A percentile compares a stretch with the other conserved stretches of the same genome.
These are phyloP conservation scores for Sphagnurus paluster DNA, from an alignment of 1,284 basidiomycete species.

Conservation along the genomic window DNA sequence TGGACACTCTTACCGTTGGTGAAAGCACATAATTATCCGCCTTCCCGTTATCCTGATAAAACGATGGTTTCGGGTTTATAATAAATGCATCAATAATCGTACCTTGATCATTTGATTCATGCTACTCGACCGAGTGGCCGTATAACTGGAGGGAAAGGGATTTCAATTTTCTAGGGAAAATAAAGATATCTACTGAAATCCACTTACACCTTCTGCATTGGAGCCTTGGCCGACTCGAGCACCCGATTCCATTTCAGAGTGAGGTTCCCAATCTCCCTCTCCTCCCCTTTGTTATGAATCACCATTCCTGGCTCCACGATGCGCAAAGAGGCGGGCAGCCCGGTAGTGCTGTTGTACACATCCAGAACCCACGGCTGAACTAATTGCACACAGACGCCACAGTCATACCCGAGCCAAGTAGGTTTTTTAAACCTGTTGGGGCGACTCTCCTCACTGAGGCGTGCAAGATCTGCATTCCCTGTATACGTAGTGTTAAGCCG, in stretches of 20 bases:
- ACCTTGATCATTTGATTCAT: slow-evolving; percentile 41
- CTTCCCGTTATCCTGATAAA: slow-evolving; percentile 37
- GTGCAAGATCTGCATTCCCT: slow-evolving; percentile 33
- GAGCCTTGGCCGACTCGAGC: slow-evolving; percentile 29
- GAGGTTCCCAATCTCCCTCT: slow-evolving; percentile 16
- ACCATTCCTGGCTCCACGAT: slow-evolving; percentile 29
- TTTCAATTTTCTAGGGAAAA: too few species aligned
- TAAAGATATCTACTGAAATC: too few species aligned
- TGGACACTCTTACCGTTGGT: slow-evolving; percentile 38
- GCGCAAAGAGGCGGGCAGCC: slow-evolving; percentile 27
- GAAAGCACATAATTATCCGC: slow-evolving; percentile 40
- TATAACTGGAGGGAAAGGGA: slow-evolving; percentile 18
- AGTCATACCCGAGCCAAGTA: slow-evolving; percentile 39
- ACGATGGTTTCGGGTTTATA: neutral
- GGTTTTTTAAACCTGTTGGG: slow-evolving; percentile 27
- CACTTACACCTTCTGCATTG: slow-evolving; percentile 26
- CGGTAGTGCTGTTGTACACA: slow-evolving; percentile 35
- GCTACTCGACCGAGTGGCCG: slow-evolving; percentile 37
- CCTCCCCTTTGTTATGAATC: slow-evolving; percentile 21
- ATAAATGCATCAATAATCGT: neutral
- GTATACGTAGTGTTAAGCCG: slow-evolving; percentile 39
- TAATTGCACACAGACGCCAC: slow-evolving; percentile 38
- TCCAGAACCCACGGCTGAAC: slow-evolving; percentile 45
- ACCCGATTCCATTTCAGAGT: slow-evolving; percentile 18
- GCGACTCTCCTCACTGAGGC: slow-evolving; percentile 20